These are phyloP conservation scores for Penicillium sclerotigenum DNA, from an alignment of 2,329 filamentous ascomycete species.

Conservation along the genomic window DNA sequence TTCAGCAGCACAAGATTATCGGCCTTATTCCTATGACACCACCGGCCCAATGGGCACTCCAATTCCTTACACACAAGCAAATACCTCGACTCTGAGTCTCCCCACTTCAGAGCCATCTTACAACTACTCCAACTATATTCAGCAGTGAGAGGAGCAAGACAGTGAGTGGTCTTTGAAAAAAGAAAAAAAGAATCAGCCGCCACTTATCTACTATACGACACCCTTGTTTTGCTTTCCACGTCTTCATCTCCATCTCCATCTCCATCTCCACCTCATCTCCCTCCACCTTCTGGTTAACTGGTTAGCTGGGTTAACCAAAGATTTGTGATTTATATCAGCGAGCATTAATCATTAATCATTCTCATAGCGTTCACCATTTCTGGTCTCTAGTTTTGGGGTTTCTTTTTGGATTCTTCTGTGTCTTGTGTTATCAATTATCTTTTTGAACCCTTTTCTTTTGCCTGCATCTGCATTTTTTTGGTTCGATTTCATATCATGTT, in stretches of 20 bases:
- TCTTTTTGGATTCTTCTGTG: constrained; percentile 2
- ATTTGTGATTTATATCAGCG: constrained; percentile 17
- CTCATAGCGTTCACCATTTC: constrained; percentile 13
- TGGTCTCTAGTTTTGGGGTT: constrained; percentile 1
- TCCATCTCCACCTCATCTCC: neutral
- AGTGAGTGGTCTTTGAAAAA: neutral
- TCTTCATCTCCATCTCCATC: neutral
- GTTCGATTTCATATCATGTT: constrained; percentile 2
- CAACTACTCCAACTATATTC: constrained; percentile 31
- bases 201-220: constrained; percentile 1
- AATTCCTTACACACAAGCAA: constrained; percentile 34
- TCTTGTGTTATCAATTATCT: constrained; percentile 3
- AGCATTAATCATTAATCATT: constrained; percentile 24
- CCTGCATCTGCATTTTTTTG: neutral
- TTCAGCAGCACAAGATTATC: constrained; percentile 36
- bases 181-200: neutral
- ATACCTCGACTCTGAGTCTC: constrained; percentile 36
- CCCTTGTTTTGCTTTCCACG: constrained; percentile 3
- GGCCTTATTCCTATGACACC: constrained; percentile 30
- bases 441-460: neutral
- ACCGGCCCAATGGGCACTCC: constrained; percentile 25
- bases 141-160: constrained; percentile 20
- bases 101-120: constrained; percentile 32
- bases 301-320: constrained; percentile 13
- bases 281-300: constrained; percentile 4